Evolutionary conservation across 352 stramenopile species (phyloP).

Genomic region (Phytophthora syringae): DNA sequence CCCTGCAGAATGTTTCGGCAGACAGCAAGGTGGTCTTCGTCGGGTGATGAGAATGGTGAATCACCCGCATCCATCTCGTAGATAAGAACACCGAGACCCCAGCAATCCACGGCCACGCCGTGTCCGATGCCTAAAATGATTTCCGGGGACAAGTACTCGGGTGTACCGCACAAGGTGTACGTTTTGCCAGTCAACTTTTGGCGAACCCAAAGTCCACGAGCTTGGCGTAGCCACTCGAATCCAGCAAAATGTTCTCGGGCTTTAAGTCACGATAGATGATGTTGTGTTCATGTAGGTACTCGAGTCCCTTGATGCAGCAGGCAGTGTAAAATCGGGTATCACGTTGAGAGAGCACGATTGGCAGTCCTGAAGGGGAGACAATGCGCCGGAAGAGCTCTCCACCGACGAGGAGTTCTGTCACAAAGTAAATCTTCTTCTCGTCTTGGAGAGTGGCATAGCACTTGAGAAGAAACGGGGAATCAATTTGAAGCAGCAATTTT

Average conservation of each 20-base stretch:
- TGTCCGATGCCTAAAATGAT: slow-evolving; percentile 88
- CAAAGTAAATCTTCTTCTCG: slow-evolving; percentile 95
- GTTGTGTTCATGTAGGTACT: slow-evolving; percentile 77
- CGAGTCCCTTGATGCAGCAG: slow-evolving; percentile 66
- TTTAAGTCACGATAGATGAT: slow-evolving; percentile 82
- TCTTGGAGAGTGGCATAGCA: slow-evolving; percentile 94
- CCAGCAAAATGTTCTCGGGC: slow-evolving; percentile 79
- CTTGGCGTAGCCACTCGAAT: slow-evolving; percentile 67
- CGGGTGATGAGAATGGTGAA: slow-evolving; percentile 90
- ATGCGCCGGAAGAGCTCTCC: slow-evolving; percentile 83
- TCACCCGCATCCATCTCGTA: slow-evolving; percentile 97
- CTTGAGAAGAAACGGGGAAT: slow-evolving; percentile 97
- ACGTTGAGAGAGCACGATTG: slow-evolving; percentile 70
- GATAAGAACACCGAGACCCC: slow-evolving; percentile 95
- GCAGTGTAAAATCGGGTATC: slow-evolving; percentile 65
- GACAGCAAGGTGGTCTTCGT: slow-evolving; percentile 95
- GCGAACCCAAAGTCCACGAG: slow-evolving; percentile 82
- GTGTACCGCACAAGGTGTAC: slow-evolving; percentile 82
- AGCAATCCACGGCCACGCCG: slow-evolving; percentile 93
- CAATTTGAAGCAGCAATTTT: slow-evolving; percentile 90
- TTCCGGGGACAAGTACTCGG: slow-evolving; percentile 88
- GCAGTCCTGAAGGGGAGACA: slow-evolving; percentile 41
- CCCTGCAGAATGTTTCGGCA: slow-evolving; percentile 94
- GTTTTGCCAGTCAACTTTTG: slow-evolving; percentile 77
- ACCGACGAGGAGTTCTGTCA: slow-evolving; percentile 95